Evolutionary conservation across 768 basidiomycete genomes (phyloP), one percentile per base, ranked within the genome.

Genomic region (Boletus sensibilis): DNA sequence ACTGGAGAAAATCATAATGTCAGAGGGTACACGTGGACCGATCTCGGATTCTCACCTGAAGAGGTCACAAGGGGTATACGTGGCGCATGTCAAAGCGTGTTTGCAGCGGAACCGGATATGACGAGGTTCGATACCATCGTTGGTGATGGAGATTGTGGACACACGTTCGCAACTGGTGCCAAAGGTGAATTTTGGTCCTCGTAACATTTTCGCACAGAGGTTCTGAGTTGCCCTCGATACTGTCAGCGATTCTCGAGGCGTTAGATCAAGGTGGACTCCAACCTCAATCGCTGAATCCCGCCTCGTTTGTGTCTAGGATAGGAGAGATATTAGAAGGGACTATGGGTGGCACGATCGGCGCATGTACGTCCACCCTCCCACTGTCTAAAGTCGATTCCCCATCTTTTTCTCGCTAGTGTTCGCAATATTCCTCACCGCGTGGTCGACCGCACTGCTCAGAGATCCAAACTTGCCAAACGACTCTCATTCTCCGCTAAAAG

Each of bases 141-240:
- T 9, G 84, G 85, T 27, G 85, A 87, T 67, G 85, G 84, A 7
- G 84, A 86, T 64, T 84, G 83, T 45, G 84, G 85, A 10, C 71
- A 79, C 38, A 85, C 83, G 8, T 82, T 85, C 56, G 74, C 79
- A 10, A 71, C 77, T 4, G 84, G 85, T 11, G 76, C 76, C 8
- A 67, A 56, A 69, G 74, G 72, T 74, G 48, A 11, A 41, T 42
- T 33, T 52, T n/a, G 33, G 42, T 16, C 35, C 13, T 46, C 29
- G 21, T 27, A 23, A 31, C 25, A 35, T 8, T 29, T 12, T 18
- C 8, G 8, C 27, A 41, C 25, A 50, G 20, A 31, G 7, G 25
- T 21, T 27, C 37, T 47, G 20, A 54, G 3, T 29, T 20, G 20
- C 8, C 20, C 20, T 21, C 37, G 20, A 35, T 21, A 0, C 6